Percentiles rank a stretch among this genome's conserved stretches.
Conservation (phyloP, 192 early-diverging fungal genomes). For the Allomyces javanicus region DNA sequence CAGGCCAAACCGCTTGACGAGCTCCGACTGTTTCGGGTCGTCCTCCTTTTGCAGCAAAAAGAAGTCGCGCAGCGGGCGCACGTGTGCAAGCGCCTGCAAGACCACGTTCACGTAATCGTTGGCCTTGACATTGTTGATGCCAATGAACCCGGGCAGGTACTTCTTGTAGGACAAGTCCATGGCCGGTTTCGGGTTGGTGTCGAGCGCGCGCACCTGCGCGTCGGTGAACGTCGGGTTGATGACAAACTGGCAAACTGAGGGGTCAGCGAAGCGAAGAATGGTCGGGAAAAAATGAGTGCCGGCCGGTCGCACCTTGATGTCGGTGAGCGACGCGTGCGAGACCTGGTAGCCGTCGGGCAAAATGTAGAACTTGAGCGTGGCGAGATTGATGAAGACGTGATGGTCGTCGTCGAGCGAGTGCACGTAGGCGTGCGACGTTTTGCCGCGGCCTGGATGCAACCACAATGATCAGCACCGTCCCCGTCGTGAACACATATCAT, state of each 20-base stretch:
- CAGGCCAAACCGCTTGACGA: slow-evolving; percentile 53
- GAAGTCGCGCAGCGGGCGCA: slow-evolving; percentile 63
- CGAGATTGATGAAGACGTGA: slow-evolving; percentile 85
- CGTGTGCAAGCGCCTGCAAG: slow-evolving; percentile 69
- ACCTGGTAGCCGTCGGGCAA: slow-evolving; percentile 90
- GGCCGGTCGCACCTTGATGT: slow-evolving; percentile 56
- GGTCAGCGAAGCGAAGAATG: not conserved
- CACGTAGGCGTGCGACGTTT: slow-evolving; percentile 79
- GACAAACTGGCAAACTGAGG: slow-evolving; percentile 36
- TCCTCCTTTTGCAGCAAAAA: slow-evolving; percentile 46
- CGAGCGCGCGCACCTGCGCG: slow-evolving; percentile 43
- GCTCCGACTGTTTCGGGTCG: slow-evolving; percentile 24
- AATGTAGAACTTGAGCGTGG: slow-evolving; percentile 66
- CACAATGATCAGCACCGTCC: not conserved
- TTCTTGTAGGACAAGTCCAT: slow-evolving; percentile 68
- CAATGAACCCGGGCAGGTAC: slow-evolving; percentile 80
- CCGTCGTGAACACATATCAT: slow-evolving; percentile 1
- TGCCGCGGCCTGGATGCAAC: slow-evolving; percentile 48
- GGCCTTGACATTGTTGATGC: slow-evolving; percentile 81
- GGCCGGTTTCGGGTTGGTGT: slow-evolving; percentile 32
- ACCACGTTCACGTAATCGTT: slow-evolving; percentile 91
- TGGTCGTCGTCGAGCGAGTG: slow-evolving; percentile 89
- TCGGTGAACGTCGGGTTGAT: slow-evolving; percentile 59
- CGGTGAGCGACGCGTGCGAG: slow-evolving; percentile 58
- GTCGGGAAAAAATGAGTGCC: not conserved